These are phyloP conservation scores for Yueomyces sinensis DNA, from an alignment of 805 yeast genomes.

Conservation along the genomic window DNA sequence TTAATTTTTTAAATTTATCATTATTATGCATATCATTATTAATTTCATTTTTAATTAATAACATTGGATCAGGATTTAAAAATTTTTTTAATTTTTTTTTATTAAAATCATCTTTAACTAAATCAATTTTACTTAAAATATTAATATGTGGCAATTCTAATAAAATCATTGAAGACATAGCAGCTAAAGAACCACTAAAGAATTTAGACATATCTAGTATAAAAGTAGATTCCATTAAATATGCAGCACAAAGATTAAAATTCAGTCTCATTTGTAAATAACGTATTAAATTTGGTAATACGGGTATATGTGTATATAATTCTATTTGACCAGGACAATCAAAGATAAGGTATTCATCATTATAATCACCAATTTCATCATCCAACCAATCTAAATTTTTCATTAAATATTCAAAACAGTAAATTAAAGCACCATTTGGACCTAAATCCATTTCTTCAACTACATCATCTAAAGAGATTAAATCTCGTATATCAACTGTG, in stretches of 20 bases:
- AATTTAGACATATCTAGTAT: slow-evolving; percentile 83
- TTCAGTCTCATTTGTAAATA: slow-evolving; percentile 71
- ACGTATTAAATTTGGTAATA: slow-evolving; percentile 75
- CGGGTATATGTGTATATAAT: slow-evolving; percentile 87
- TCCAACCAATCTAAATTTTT: slow-evolving; percentile 94
- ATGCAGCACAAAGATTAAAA: slow-evolving; percentile 85
- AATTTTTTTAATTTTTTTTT: slow-evolving; percentile 69
- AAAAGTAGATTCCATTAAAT: slow-evolving; percentile 87
- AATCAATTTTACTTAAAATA: slow-evolving; percentile 74
- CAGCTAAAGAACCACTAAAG: slow-evolving; percentile 89
- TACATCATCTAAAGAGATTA: slow-evolving; percentile 83
- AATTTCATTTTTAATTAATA: slow-evolving; percentile 34
- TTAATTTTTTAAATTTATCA: slow-evolving; percentile 57
- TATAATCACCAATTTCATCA: slow-evolving; percentile 91
- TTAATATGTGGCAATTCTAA: slow-evolving; percentile 92
- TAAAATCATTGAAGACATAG: slow-evolving; percentile 97
- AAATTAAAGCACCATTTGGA: slow-evolving; percentile 88
- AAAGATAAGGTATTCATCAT: slow-evolving; percentile 85
- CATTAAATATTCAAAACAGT: slow-evolving; percentile 84
- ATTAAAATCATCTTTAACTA: slow-evolving; percentile 66
- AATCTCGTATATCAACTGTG: slow-evolving; percentile 81
- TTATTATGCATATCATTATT: slow-evolving; percentile 22
- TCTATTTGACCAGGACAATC: slow-evolving; percentile 98
- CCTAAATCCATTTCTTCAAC: slow-evolving; percentile 91
- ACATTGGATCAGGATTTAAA: slow-evolving; percentile 81